Base-by-base conservation (phyloP, 1,284 basidiomycete genomes). In the Microbotryum scabiosae region DNA sequence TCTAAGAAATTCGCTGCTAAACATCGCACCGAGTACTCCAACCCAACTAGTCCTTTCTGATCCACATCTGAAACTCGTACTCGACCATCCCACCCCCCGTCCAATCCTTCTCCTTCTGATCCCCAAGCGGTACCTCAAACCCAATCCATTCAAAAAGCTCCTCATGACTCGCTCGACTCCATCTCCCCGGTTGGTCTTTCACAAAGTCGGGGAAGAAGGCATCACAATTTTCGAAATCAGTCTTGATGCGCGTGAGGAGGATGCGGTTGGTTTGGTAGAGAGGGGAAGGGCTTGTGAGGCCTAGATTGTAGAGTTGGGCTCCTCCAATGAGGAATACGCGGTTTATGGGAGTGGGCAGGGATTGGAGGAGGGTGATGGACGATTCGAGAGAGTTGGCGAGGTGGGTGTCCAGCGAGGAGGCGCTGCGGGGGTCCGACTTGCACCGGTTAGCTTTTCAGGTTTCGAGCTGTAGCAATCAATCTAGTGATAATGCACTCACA, bases 21-120 rank as follows among this genome's bases (percentile, higher is more conserved):
- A 41, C 2, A 41, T 3, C 5, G 36, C 36, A 41, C 36, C 2
- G 14, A 41, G 36, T 41, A 12, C 36, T 41, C 14, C 2, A 2
- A 41, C 36, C 36, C 36, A 10, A 41, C 14, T 41, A 41, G 14
- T 41, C 36, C 28, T 28, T 18, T 58, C 83, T 77, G 55, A 83
- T 79, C 91, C 91, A 94, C 89, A 94, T 90, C 79, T 96, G 88
- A 75, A 85, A 94, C 76, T 88, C 85, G 74, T 93, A 94, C 70
- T 81, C 78, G 53, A 89, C 79, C 14, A 60, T 60, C 47, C 23
- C 57, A 10, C 59, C 60, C 25, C 59, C 44, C 21, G 52, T 56
- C 51, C 54, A 41, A 49, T 68, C 88, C 62, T 86, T 86, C 76
- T 94, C 90, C 72, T 84, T 82, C 73, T 88, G 84, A 69, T 82